Evolutionary conservation across 2,329 filamentous ascomycete genomes (phyloP).

Genomic region (Amauroascus verrucosus): DNA sequence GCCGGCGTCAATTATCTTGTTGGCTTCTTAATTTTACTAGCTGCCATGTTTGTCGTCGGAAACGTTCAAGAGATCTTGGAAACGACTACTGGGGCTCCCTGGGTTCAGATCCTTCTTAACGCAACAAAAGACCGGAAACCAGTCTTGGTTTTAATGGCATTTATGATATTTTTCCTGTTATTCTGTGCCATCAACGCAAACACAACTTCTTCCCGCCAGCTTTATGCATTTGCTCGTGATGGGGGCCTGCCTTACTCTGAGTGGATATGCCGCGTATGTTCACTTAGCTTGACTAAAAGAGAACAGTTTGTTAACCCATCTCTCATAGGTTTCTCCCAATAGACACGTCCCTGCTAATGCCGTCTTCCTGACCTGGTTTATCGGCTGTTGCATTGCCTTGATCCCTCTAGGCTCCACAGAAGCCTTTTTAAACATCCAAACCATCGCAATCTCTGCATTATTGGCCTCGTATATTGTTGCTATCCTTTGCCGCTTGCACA

Average conservation of each 20-base stretch:
- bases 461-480: conserved; percentile 38
- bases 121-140: conserved; percentile 34
- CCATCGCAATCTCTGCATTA: conserved; percentile 34
- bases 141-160: conserved; percentile 22
- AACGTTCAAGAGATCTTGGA: conserved; percentile 25
- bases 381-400: conserved; percentile 39
- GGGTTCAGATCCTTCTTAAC: conserved; percentile 36
- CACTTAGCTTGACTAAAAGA: neutral
- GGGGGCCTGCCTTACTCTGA: conserved; percentile 32
- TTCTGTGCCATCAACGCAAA: conserved; percentile 35
- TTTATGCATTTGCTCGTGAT: conserved; percentile 46
- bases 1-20: conserved; percentile 29
- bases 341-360: conserved; percentile 40
- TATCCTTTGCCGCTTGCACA: conserved; percentile 34
- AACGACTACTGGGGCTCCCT: conserved; percentile 29
- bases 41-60: conserved; percentile 27
- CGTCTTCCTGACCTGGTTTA: conserved; percentile 37
- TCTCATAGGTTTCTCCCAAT: conserved; percentile 26
- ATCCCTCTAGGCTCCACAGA: conserved; percentile 44
- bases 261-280: conserved; percentile 31
- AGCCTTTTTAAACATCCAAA: conserved; percentile 37
- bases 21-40: conserved; percentile 30
- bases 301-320: neutral
- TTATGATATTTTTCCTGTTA: conserved; percentile 26
- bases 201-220: conserved; percentile 47